Base-by-base conservation (phyloP, 257 asterid species). In the Penstemon barbatus region DNA sequence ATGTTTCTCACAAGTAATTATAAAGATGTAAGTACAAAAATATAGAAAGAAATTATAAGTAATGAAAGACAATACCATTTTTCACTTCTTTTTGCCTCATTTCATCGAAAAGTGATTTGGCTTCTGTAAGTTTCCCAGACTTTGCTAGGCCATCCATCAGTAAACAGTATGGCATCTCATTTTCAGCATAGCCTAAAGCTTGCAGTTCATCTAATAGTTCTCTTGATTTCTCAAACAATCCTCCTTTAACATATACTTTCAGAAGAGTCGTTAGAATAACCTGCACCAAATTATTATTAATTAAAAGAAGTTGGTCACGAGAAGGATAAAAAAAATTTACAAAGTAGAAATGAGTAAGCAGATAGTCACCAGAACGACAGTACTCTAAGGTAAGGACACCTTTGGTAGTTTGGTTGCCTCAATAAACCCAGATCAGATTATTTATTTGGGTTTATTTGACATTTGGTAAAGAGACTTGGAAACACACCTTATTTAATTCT, bases 111-210 rank as follows among this genome's bases (percentile, higher is more conserved):
- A 90, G 67, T 64, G 81, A 54, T 84, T 84, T 90, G 43, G 98
- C 98, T 81, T 88, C 96, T n/a, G 65, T 66, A 55, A 88, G 74
- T 49, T 81, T 80, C 75, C 95, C 96, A 63, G 95, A 81, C 77
- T 93, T 93, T 50, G 84, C 95, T 49, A 90, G 87, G 68, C 97
- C 98, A 82, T 93, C 98, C 94, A 90, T 90, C 78, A 93, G 87
- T 72, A 88, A 74, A 80, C 97, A 93, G 74, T 86, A 93, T 48
- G 97, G 96, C 92, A 88, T 87, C 97, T 93, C 98, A 84, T 90
- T 90, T 69, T 82, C 87, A 66, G 95, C 97, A 65, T 86, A 85
- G 64, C 97, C 97, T 75, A 84, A 70, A 75, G 80, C 79, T 72
- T 88, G 87, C 82, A 93, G 77, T 76, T 93, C 94, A 75, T 77